Evolutionary conservation across 83 land plant genomes (phyloP).

Genomic region (Picea abies): DNA sequence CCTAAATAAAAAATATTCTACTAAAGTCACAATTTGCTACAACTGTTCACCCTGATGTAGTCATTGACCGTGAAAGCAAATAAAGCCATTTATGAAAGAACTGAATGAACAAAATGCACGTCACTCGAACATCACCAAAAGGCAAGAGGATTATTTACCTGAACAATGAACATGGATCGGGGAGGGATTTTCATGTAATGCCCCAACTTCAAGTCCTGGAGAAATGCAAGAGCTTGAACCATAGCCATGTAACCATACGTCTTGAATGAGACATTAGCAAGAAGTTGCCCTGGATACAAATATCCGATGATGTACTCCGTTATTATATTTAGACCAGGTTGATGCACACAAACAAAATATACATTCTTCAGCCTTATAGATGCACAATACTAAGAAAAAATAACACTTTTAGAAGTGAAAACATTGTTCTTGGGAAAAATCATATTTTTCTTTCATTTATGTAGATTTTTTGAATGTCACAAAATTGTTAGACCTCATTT

Average conservation of each 20-base stretch:
- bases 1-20: too few species aligned
- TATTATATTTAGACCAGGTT: slow-evolving; percentile 64
- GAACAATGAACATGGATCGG: slow-evolving; percentile 65
- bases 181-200: slow-evolving; percentile 86
- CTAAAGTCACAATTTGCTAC: too few species aligned
- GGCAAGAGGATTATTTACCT: slow-evolving; percentile 17
- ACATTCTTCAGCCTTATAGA: slow-evolving; percentile 63
- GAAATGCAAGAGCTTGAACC: slow-evolving; percentile 53
- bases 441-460: neutral
- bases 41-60: too few species aligned
- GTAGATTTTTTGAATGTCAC: neutral
- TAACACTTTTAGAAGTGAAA: slow-evolving; percentile 42
- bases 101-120: too few species aligned
- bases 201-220: slow-evolving; percentile 64
- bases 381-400: slow-evolving; percentile 57
- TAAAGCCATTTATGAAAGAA: too few species aligned
- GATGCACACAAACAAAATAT: slow-evolving; percentile 48
- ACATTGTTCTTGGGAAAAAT: neutral
- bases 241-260: slow-evolving; percentile 74
- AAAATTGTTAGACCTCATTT: slow-evolving; percentile 51
- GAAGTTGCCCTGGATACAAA: slow-evolving; percentile 60
- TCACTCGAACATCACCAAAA: too few species aligned
- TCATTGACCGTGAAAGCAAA: too few species aligned
- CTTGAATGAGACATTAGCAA: slow-evolving; percentile 69
- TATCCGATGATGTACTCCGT: slow-evolving; percentile 71